A percentile compares a stretch with the other conserved stretches of the same genome.
Conservation (phyloP, 805 yeast species). For the Lipomyces anomalus region DNA sequence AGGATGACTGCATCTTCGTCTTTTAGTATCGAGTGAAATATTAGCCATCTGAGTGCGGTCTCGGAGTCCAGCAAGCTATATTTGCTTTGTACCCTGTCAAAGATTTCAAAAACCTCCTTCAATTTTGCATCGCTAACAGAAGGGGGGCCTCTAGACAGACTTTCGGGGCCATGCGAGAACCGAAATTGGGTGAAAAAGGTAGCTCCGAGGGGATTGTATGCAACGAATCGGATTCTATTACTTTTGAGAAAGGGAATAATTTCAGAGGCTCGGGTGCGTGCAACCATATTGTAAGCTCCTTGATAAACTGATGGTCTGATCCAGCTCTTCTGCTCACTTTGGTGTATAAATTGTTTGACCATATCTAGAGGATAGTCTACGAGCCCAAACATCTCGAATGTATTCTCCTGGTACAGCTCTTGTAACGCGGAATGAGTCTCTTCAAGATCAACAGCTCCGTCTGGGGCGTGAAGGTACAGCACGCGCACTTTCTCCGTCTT, state of each 20-base stretch:
- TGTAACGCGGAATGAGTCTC: conserved; percentile 26
- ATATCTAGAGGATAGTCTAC: conserved; percentile 26
- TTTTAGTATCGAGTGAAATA: conserved; percentile 11
- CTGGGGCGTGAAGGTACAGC: conserved; percentile 24
- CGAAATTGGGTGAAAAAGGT: too few relatives aligned
- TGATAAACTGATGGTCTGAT: conserved; percentile 30
- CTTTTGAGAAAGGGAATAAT: conserved; percentile 27
- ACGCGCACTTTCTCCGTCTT: conserved; percentile 12
- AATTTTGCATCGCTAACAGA: too few relatives aligned
- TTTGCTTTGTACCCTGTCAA: too few relatives aligned
- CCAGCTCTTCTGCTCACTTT: conserved; percentile 26
- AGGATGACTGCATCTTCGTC: conserved; percentile 20
- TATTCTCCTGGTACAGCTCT: conserved; percentile 27
- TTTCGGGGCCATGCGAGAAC: too few relatives aligned
- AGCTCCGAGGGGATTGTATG: too few relatives aligned
- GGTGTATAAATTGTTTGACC: conserved; percentile 18
- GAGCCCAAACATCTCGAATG: conserved; percentile 28
- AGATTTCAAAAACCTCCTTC: too few relatives aligned
- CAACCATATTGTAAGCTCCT: conserved; percentile 30
- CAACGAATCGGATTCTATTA: conserved; percentile 26
- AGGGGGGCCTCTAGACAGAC: too few relatives aligned
- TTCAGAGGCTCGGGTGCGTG: conserved; percentile 26
- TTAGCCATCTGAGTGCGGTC: conserved; percentile 15
- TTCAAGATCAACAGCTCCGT: conserved; percentile 25
- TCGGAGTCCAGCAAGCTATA: too few relatives aligned